Evolutionary conservation across 2,329 filamentous ascomycete species (phyloP), one percentile per base, ranked within the genome.

Genomic region (Dactylellina drechsleri): DNA sequence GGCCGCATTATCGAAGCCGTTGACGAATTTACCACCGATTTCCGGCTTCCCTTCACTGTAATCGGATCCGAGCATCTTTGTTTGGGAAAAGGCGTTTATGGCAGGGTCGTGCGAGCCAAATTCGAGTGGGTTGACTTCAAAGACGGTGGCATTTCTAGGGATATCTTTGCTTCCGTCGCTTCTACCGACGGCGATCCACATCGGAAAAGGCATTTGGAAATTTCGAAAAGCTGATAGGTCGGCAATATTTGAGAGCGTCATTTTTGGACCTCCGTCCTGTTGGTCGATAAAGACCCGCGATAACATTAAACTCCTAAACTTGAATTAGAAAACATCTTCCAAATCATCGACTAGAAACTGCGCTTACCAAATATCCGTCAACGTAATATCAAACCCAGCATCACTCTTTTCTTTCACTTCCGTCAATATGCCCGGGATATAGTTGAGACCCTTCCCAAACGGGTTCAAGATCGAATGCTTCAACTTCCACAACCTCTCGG

Each of bases 171-270:
- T 86, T 13, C 86, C 87, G 0, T 90, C 88, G 16, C 85, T 83
- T 45, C 91, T 86, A 50, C 88, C 88, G 76, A 92, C 89, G 0
- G 91, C 85, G 0, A 95, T 86, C 1, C 94, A 83, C 66, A 95
- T 85, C 0, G 92, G 92, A 84, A 94, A 86, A 0, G 92, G 92
- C 36, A 87, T 86, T 52, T 87, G 83, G 16, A 86, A 91, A 13
- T 85, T 82, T 1, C 83, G 82, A 81, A 94, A 94, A n/a, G 85
- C 84, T 1, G 85, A 79, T 16, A 87, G 85, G 50, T 88, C 80
- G 6, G 88, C 87, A 77, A 93, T 91, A 2, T 92, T 95, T 2
- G 92, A 96, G 83, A 90, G 96, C 2, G 93, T 97, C 79, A 90
- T 93, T 3, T 66, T 70, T 4, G 72, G 72, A 8, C 72, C 72